Conservation (phyloP, 108 stramenopile genomes). For the Skeletonema marinoi region DNA sequence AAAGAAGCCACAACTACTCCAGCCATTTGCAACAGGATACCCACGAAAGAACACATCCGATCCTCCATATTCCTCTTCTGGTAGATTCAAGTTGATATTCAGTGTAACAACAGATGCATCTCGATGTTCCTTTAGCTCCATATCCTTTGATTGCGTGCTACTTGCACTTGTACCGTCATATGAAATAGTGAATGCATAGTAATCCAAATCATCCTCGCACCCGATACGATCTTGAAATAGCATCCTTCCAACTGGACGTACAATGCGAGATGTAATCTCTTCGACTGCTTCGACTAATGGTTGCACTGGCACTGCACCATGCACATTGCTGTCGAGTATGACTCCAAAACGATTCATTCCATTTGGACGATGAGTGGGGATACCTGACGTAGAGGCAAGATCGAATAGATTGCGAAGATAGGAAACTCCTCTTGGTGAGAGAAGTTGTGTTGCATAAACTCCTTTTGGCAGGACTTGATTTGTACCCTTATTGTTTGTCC, state of each 20-base stretch:
- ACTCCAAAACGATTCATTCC: constrained; percentile 73
- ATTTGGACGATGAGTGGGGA: constrained; percentile 73
- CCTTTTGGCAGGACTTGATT: constrained; percentile 15
- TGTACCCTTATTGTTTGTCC: neutral
- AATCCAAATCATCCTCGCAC: constrained; percentile 40
- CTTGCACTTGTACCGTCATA: constrained; percentile 30
- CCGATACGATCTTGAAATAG: constrained; percentile 48
- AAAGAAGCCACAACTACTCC: neutral
- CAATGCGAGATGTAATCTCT: constrained; percentile 29
- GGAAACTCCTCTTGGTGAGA: constrained; percentile 27
- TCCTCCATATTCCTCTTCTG: constrained; percentile 46
- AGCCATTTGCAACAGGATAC: constrained; percentile 18
- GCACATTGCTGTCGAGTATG: constrained; percentile 46
- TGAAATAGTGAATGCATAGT: constrained; percentile 63
- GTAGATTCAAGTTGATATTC: constrained; percentile 69
- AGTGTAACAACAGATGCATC: constrained; percentile 66
- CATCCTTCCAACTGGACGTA: constrained; percentile 54
- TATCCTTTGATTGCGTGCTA: constrained; percentile 20
- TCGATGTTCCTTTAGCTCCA: constrained; percentile 61
- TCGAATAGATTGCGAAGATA: constrained; percentile 36
- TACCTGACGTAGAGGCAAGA: constrained; percentile 32
- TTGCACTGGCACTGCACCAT: constrained; percentile 46
- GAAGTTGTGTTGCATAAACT: constrained; percentile 43
- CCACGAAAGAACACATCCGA: constrained; percentile 49
- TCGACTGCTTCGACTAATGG: constrained; percentile 26